These are phyloP conservation scores for Conringia planisiliqua DNA, from an alignment of 345 rosid species.

Conservation along the genomic window DNA sequence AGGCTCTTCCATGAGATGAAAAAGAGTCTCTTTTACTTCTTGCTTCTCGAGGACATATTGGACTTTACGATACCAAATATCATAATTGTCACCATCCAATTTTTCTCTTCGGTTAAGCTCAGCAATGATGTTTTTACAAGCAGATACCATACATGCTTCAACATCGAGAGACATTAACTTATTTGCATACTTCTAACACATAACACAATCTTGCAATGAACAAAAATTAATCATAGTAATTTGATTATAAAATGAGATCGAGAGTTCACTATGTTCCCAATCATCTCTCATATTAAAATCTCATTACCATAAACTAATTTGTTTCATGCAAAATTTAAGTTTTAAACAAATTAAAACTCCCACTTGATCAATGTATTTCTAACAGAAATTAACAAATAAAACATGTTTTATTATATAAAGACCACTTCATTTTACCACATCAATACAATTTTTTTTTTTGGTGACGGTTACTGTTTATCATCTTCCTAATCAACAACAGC, in stretches of 20 bases:
- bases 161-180: neutral
- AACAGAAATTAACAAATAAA: neutral
- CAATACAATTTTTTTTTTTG: too few species aligned
- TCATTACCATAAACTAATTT: neutral
- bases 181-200: neutral
- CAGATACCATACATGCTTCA: neutral
- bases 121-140: constrained; percentile 3
- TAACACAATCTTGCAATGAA: neutral
- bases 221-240: neutral
- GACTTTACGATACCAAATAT: constrained; percentile 8
- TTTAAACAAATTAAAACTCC: too few species aligned
- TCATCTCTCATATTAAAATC: neutral
- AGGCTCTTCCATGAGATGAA: constrained; percentile 1
- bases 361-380: too few species aligned
- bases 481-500: too few species aligned
- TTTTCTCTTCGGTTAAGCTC: neutral
- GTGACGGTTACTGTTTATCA: too few species aligned
- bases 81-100: neutral
- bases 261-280: neutral
- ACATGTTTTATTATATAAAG: too few species aligned
- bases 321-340: neutral
- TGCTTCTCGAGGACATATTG: neutral
- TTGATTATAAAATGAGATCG: neutral
- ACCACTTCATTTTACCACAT: too few species aligned
- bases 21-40: neutral